Evolutionary conservation across 2,329 filamentous ascomycete species (phyloP).

Genomic region (Aureobasidium sp.): DNA sequence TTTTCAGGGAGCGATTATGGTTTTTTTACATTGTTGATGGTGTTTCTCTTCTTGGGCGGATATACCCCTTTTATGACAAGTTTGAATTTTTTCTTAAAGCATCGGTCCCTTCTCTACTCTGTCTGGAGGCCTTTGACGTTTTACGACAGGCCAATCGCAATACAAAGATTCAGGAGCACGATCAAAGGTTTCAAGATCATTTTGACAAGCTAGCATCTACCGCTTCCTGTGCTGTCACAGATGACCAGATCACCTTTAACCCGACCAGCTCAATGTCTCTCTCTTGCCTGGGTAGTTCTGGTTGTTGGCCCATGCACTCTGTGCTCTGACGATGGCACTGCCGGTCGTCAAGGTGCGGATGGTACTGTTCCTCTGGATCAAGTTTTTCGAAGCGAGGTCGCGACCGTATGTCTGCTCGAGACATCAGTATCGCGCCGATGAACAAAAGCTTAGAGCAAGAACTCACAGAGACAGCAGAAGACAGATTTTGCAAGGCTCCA

Average conservation of each 20-base stretch:
- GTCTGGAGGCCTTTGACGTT: too few species aligned
- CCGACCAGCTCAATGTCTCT: background rate
- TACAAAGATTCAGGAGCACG: background rate
- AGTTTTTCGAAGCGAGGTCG: constrained; percentile 20
- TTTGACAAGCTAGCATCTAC: background rate
- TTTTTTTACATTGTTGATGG: background rate
- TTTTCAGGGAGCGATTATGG: background rate
- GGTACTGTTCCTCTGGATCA: constrained; percentile 23
- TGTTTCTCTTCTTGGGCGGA: background rate
- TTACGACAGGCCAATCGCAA: too few species aligned
- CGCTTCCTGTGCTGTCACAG: constrained; percentile 27
- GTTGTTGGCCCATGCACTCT: constrained; percentile 13
- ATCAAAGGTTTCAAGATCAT: background rate
- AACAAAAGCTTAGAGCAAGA: too few species aligned
- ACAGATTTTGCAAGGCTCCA: constrained; percentile 23
- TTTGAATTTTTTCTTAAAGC: background rate
- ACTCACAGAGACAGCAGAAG: constrained; percentile 22
- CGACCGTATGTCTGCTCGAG: constrained; percentile 19
- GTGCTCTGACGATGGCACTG: constrained; percentile 19
- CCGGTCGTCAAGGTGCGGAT: constrained; percentile 29
- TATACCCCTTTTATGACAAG: background rate
- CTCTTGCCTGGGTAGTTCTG: constrained; percentile 12
- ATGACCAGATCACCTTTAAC: background rate
- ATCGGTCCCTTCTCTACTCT: too few species aligned
- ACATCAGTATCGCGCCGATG: background rate